A percentile compares a stretch with the other conserved stretches of the same genome.
These are phyloP conservation scores for Rhynchospora tenuis DNA, from an alignment of 176 grass and related monocot species.

Conservation along the genomic window DNA sequence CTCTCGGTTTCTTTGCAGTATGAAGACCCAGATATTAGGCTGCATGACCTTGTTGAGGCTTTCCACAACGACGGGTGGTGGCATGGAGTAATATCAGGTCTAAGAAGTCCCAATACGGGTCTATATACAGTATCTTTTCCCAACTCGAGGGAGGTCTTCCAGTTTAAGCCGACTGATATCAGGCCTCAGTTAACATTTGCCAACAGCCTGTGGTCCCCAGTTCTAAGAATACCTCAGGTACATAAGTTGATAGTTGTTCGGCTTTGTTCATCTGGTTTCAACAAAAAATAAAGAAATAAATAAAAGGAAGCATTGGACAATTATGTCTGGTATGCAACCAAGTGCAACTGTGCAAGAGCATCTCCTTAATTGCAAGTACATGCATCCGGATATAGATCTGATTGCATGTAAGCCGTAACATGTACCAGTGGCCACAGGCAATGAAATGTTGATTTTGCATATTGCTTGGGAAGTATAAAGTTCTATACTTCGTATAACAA, in stretches of 20 bases:
- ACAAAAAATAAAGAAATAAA: not conserved
- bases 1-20: not conserved
- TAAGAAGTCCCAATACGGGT: not conserved
- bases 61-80: constrained; percentile 56
- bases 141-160: constrained; percentile 40
- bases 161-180: constrained; percentile 36
- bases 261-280: not conserved
- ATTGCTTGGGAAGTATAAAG: not conserved
- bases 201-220: constrained; percentile 27
- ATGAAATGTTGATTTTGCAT: not conserved
- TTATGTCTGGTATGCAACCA: not conserved
- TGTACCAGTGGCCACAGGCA: not conserved
- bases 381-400: not conserved
- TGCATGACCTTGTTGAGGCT: constrained; percentile 45
- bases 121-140: constrained; percentile 57
- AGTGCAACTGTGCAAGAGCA: not conserved
- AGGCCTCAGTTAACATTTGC: constrained; percentile 36
- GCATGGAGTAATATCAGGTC: constrained; percentile 38
- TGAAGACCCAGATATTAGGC: constrained; percentile 8
- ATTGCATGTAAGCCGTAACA: not conserved
- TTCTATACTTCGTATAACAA: not conserved
- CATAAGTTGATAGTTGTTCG: not conserved
- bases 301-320: not conserved
- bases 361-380: not conserved
- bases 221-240: constrained; percentile 23